Conservation (phyloP, 2,329 filamentous ascomycete genomes). For the Cytospora chrysosperma region DNA sequence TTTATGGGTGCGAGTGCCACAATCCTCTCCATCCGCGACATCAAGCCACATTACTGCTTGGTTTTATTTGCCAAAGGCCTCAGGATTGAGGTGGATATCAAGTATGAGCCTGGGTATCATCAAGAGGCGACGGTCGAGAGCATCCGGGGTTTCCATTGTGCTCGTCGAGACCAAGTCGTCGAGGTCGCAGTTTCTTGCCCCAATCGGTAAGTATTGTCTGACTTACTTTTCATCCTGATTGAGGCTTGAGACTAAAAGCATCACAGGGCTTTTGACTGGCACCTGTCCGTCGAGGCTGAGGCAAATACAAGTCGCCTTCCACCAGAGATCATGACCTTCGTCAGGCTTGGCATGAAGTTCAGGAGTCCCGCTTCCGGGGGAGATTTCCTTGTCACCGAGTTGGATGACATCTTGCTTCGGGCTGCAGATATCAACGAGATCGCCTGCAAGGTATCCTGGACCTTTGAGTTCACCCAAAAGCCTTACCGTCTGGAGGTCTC, state of each 20-base stretch:
- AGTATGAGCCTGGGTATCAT: background rate
- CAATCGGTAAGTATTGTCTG: conserved; percentile 31
- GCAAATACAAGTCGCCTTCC: conserved; percentile 28
- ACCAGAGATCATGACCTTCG: conserved; percentile 27
- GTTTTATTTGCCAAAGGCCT: conserved; percentile 25
- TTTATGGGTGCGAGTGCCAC: conserved; percentile 3
- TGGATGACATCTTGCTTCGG: background rate
- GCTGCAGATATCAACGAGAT: conserved; percentile 31
- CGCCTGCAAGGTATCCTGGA: conserved; percentile 35
- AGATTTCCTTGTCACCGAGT: conserved; percentile 1
- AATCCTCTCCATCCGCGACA: conserved; percentile 14
- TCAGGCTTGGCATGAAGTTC: conserved; percentile 28
- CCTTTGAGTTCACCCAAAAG: conserved; percentile 33
- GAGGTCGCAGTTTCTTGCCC: conserved; percentile 35
- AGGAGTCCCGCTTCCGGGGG: conserved; percentile 18
- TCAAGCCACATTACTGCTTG: conserved; percentile 21
- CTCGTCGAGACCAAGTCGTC: conserved; percentile 20
- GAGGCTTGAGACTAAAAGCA: conserved; percentile 21
- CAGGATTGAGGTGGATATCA: conserved; percentile 27
- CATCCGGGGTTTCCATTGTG: conserved; percentile 16
- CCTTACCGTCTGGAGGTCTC: conserved; percentile 37
- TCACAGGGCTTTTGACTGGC: conserved; percentile 39
- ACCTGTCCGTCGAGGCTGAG: conserved; percentile 33
- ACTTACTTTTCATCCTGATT: background rate
- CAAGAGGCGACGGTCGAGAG: background rate